These are phyloP conservation scores for Xylaria sp. DNA, from an alignment of 2,329 filamentous ascomycete genomes.

Conservation along the genomic window DNA sequence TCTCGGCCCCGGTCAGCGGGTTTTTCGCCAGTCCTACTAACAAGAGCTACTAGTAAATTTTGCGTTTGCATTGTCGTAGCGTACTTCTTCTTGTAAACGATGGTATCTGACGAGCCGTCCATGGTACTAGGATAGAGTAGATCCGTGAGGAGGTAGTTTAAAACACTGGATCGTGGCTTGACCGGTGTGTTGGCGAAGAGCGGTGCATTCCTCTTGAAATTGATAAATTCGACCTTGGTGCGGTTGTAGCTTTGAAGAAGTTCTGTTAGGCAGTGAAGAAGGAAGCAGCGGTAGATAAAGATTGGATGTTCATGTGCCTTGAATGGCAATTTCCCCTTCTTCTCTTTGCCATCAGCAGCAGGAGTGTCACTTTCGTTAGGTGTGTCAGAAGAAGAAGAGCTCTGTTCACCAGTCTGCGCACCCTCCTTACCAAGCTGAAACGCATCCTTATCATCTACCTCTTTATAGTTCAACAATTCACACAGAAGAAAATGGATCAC, in stretches of 20 bases:
- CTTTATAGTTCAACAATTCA: conserved; percentile 89
- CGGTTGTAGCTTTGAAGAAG: conserved; percentile 91
- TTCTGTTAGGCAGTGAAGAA: conserved; percentile 91
- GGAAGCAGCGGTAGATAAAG: conserved; percentile 94
- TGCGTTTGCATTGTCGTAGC: conserved; percentile 89
- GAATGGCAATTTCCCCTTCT: conserved; percentile 80
- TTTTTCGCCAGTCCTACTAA: conserved; percentile 86
- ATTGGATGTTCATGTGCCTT: conserved; percentile 94
- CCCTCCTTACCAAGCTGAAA: conserved; percentile 55
- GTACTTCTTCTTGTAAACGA: conserved; percentile 82
- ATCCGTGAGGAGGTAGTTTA: conserved; percentile 92
- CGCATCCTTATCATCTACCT: conserved; percentile 86
- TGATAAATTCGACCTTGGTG: conserved; percentile 98
- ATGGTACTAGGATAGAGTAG: conserved; percentile 71
- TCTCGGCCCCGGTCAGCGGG: conserved; percentile 66
- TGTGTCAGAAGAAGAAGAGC: conserved; percentile 50
- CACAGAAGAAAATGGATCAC: conserved; percentile 95
- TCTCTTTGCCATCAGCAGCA: conserved; percentile 59
- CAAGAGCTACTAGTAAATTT: conserved; percentile 84
- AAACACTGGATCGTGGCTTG: conserved; percentile 89
- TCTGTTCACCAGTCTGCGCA: conserved; percentile 50
- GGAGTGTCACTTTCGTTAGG: conserved; percentile 39
- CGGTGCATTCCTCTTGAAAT: conserved; percentile 93
- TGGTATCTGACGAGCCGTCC: conserved; percentile 76
- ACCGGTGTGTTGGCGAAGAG: conserved; percentile 86